Conservation (phyloP, 1,284 basidiomycete species). For the Hymenochaete sp. region DNA sequence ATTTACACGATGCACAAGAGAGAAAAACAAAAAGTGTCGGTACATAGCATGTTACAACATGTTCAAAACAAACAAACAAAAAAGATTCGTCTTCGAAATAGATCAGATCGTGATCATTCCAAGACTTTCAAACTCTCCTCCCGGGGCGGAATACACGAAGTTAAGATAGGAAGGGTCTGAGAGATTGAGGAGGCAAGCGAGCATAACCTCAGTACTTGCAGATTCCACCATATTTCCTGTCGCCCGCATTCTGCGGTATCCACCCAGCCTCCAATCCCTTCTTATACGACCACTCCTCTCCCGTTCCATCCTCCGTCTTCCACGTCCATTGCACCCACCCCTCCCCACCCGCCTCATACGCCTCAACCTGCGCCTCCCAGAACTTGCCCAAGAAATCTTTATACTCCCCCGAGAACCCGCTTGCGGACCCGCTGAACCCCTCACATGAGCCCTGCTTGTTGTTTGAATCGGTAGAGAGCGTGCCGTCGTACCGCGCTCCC, state of each 20-base stretch:
- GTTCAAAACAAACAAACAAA: no score
- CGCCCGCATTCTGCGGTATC: slow-evolving; percentile 64
- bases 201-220: no score
- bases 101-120: no score
- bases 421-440: slow-evolving; percentile 62
- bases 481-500: slow-evolving; percentile 75
- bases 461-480: slow-evolving; percentile 50
- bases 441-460: slow-evolving; percentile 61
- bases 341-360: slow-evolving; percentile 46
- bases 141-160: no score
- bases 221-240: slow-evolving; percentile 41
- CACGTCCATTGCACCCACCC: slow-evolving; percentile 67
- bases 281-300: slow-evolving; percentile 72
- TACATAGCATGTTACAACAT: no score
- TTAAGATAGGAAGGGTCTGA: no score
- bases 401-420: slow-evolving; percentile 70
- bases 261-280: slow-evolving; percentile 72
- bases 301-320: slow-evolving; percentile 53
- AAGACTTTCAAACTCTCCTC: no score
- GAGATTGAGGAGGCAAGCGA: no score
- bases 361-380: slow-evolving; percentile 72
- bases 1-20: no score
- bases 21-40: no score
- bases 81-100: no score
- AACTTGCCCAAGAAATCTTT: slow-evolving; percentile 76